phyloP scores from a whole-genome alignment of 164 flowering plant genomes.

The Umbilicus rupestris region DNA sequence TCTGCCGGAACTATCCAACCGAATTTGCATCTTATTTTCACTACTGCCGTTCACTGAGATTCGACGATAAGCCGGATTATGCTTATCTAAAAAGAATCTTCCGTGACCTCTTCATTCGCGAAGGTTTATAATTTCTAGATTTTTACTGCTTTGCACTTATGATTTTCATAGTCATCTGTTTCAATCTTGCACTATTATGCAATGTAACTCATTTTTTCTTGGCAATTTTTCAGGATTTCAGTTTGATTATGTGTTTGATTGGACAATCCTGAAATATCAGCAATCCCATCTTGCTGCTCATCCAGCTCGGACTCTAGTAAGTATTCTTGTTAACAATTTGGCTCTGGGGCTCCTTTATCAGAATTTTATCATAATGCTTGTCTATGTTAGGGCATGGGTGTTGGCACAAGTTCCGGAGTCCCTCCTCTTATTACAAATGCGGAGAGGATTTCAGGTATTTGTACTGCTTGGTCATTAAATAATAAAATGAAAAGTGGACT shows the following conservation, averaged over 20 bases:
- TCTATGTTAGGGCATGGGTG: slow-evolving; percentile 27
- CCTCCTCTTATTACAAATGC: slow-evolving; percentile 30
- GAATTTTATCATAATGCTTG: not conserved
- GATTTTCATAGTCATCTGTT: not conserved
- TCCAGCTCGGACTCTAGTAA: slow-evolving; percentile 49
- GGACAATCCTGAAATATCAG: slow-evolving; percentile 72
- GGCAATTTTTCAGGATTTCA: slow-evolving; percentile 40
- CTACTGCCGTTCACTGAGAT: slow-evolving; percentile 86
- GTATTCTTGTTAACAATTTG: slow-evolving; percentile 9
- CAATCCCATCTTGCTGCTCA: slow-evolving; percentile 40
- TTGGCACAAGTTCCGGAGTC: slow-evolving; percentile 48
- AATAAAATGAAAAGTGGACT: not conserved
- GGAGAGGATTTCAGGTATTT: slow-evolving; percentile 40
- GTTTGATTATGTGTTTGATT: slow-evolving; percentile 69
- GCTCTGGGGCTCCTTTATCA: not conserved
- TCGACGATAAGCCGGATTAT: slow-evolving; percentile 97
- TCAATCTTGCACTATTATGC: not conserved
- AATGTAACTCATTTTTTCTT: not conserved
- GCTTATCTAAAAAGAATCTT: slow-evolving; percentile 85
- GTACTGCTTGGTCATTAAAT: not conserved
- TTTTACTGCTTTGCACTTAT: not conserved
- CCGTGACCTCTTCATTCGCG: slow-evolving; percentile 94
- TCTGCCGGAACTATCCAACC: slow-evolving; percentile 87
- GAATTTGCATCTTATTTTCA: slow-evolving; percentile 96
- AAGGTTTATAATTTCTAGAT: slow-evolving; percentile 42